Evolutionary conservation across 495 filamentous ascomycete species (phyloP), one percentile per base, ranked within the genome.

Genomic region (Lasiosphaeria hispida): DNA sequence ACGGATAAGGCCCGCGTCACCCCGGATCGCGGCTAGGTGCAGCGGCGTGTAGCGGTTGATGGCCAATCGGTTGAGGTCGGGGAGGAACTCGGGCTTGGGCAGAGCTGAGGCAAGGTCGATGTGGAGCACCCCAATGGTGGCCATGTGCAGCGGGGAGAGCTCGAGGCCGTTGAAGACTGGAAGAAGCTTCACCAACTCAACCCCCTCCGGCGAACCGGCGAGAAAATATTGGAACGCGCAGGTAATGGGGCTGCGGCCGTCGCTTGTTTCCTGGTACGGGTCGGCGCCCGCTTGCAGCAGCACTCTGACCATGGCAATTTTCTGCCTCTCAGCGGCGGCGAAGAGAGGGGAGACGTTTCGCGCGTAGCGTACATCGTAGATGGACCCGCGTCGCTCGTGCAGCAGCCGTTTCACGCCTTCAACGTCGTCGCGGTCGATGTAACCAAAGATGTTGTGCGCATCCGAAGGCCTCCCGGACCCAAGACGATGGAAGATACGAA

Each of bases 11-110:
- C 42, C 11, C 11, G 10, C 7, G 19, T 54, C n/a, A 59, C 61
- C 52, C 56, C 43, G 34, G 55, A 37, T 54, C 67, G 48, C 41
- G 47, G 57, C 39, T 58, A 57, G 7, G 39, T 72, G 68, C 7
- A 82, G 41, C 1, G 77, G 73, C 30, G 77, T 80, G 18, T 67
- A 53, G 1, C 75, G 76, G 2, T 67, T 39, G 8, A 39, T 19
- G 47, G 23, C 38, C 14, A 33, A 13, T 2, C 48, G 23, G 30
- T 37, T 37, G 11, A 47, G 11, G 19, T 37, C 39, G 15, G 38
- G 23, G 19, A 58, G 48, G 40, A 52, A 35, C 6, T 37, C 7
- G 2, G 53, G 53, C 18, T 55, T 33, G 3, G 30, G 53, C n/a
- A 55, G 41, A 1, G 41, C 53, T 7, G 18, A 34, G 3, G 19